phyloP scores from a whole-genome alignment of 106 monocot species.

The Allium sativum region DNA sequence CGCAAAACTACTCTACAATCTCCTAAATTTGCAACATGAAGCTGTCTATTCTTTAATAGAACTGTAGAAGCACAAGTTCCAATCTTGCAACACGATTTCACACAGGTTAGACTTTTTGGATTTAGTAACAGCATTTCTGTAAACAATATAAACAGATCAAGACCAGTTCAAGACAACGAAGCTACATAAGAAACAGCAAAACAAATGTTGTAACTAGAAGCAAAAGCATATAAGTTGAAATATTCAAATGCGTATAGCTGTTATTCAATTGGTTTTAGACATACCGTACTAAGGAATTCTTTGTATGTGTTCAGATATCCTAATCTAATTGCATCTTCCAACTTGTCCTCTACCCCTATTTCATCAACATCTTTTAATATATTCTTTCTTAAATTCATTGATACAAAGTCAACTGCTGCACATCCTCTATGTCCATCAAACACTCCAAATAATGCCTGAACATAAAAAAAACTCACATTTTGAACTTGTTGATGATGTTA shows the following conservation, averaged over 20 bases:
- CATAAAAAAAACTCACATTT: neutral
- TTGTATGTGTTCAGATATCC: constrained; percentile 66
- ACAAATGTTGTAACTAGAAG: too few relatives aligned
- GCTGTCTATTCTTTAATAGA: constrained; percentile 46
- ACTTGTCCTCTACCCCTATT: constrained; percentile 17
- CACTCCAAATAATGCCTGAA: constrained; percentile 75
- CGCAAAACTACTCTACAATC: constrained; percentile 66
- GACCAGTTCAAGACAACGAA: too few relatives aligned
- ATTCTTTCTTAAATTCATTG: constrained; percentile 55
- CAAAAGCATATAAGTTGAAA: neutral
- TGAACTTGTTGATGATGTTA: too few relatives aligned
- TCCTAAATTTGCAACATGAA: constrained; percentile 60
- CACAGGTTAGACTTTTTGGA: too few relatives aligned
- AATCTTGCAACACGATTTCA: constrained; percentile 44
- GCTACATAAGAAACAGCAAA: too few relatives aligned
- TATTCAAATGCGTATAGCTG: neutral
- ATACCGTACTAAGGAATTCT: constrained; percentile 68
- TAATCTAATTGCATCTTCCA: constrained; percentile 41
- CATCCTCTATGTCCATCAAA: constrained; percentile 86
- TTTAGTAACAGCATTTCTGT: too few relatives aligned
- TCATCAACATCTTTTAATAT: constrained; percentile 32
- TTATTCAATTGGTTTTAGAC: too few relatives aligned
- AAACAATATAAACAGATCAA: too few relatives aligned
- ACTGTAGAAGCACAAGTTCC: constrained; percentile 76
- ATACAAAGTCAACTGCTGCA: constrained; percentile 71